Evolutionary conservation across 1,284 basidiomycete genomes (phyloP).

Genomic region (Dichomitus squalens): DNA sequence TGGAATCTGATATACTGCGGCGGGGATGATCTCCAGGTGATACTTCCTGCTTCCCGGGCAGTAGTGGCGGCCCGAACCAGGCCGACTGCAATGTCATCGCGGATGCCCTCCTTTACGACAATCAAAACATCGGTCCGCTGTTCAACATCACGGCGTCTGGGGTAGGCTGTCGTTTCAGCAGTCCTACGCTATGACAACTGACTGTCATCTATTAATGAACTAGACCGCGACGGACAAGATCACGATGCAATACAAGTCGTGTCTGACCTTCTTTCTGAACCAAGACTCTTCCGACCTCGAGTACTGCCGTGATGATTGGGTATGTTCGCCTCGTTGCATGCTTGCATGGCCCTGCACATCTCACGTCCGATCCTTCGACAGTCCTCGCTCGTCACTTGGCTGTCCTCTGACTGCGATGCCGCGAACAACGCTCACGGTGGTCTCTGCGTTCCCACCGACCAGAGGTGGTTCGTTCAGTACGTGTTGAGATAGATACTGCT

Average conservation of each 20-base stretch:
- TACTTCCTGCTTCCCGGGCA: conserved; percentile 45
- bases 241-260: conserved; percentile 31
- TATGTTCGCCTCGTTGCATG: conserved; percentile 9
- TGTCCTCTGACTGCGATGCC: conserved; percentile 47
- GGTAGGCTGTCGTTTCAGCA: background rate
- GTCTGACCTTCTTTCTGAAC: conserved; percentile 33
- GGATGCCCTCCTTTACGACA: conserved; percentile 48
- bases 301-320: conserved; percentile 35
- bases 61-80: conserved; percentile 47
- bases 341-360: background rate
- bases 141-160: conserved; percentile 21
- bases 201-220: background rate
- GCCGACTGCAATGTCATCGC: conserved; percentile 51
- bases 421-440: conserved; percentile 53
- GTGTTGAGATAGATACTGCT: background rate
- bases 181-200: background rate
- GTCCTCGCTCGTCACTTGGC: conserved; percentile 42
- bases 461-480: conserved; percentile 49
- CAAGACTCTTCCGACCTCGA: conserved; percentile 26
- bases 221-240: conserved; percentile 25
- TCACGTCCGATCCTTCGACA: conserved; percentile 14
- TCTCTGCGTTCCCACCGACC: conserved; percentile 46
- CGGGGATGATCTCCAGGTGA: conserved; percentile 30
- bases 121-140: conserved; percentile 44
- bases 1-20: background rate